These are phyloP conservation scores for Aotearoamyces nothofagi DNA, from an alignment of 2,329 filamentous ascomycete genomes.

Conservation along the genomic window DNA sequence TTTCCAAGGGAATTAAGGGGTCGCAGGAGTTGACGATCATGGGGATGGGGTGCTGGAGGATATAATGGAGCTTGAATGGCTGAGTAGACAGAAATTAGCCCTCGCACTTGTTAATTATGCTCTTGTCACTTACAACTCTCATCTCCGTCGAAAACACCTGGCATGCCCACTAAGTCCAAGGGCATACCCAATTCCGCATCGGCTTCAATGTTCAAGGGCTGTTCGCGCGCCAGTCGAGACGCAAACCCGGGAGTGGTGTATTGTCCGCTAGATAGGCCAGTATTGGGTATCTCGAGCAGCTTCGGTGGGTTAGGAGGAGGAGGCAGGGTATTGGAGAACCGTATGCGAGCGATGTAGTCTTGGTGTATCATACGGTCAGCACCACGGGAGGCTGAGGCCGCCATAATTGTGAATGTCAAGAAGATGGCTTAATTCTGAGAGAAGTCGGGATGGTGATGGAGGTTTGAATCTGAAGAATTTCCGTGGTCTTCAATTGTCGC, in stretches of 20 bases:
- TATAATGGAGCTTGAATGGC: slow-evolving; percentile 70
- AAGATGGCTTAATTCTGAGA: too few species aligned
- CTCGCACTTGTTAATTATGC: slow-evolving; percentile 2
- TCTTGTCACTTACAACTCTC: slow-evolving; percentile 57
- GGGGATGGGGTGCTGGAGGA: slow-evolving; percentile 59
- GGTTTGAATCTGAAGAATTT: neutral
- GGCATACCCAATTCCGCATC: slow-evolving; percentile 98
- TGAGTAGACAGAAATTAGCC: slow-evolving; percentile 23
- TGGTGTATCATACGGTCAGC: slow-evolving; percentile 58
- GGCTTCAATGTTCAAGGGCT: slow-evolving; percentile 89
- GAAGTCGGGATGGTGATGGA: too few species aligned
- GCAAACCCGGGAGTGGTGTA: slow-evolving; percentile 88
- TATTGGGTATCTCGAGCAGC: slow-evolving; percentile 91
- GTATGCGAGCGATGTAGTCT: slow-evolving; percentile 91
- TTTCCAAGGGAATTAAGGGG: slow-evolving; percentile 77
- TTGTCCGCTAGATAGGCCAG: slow-evolving; percentile 69
- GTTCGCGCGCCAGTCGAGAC: slow-evolving; percentile 74
- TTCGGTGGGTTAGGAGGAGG: slow-evolving; percentile 91
- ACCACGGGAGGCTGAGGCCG: slow-evolving; percentile 26
- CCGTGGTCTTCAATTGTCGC: neutral
- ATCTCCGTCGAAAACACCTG: slow-evolving; percentile 86
- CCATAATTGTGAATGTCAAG: slow-evolving; percentile 17
- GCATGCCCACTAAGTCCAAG: slow-evolving; percentile 86
- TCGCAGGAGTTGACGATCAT: slow-evolving; percentile 71
- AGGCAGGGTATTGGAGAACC: slow-evolving; percentile 90